Base-by-base conservation (phyloP, 768 basidiomycete genomes). In the Bullera alba region DNA sequence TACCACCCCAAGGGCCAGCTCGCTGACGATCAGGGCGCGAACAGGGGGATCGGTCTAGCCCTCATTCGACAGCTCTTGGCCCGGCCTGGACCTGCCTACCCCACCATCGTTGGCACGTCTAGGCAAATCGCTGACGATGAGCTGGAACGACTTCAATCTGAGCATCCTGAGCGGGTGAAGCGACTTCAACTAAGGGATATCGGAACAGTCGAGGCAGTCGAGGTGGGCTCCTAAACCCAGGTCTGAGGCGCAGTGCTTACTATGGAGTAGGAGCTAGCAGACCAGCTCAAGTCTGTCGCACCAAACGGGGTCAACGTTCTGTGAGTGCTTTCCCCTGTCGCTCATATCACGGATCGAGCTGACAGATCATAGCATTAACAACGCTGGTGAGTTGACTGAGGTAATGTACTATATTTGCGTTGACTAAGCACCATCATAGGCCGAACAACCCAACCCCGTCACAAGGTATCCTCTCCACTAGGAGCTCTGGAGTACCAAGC, bases 41-140 rank as follows among this genome's bases (percentile, higher is more conserved):
- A 35, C 30, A 39, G 53, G 12, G 53, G 53, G 19, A 29, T 54
- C 19, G 53, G 53, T 2, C 23, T 54, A 10, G 53, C 46, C 22
- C 50, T 54, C 41, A 45, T 54, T 10, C 38, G 53, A 10, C 53
- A 54, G 35, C 35, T 50, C 23, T 28, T 50, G 2, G 16, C 29
- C n/a, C n/a, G 23, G 48, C 22, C 47, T 34, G 14, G 29, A 43
- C 10, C 8, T 34, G 10, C 10, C 8, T 48, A 49, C 22, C 39
- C 41, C 8, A 39, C 34, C 14, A 54, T 54, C 42, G 19, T 54
- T 19, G 53, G 42, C 41, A 7, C 10, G 26, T 14, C 27, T 49
- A 21, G 37, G n/a, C n/a, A n/a, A n/a, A n/a, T n/a, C n/a, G n/a
- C n/a, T n/a, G n/a, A n/a, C n/a, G n/a, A n/a, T n/a, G n/a, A n/a